phyloP scores from a whole-genome alignment of 108 stramenopile genomes.

The Fistulifera pelliculosa region DNA sequence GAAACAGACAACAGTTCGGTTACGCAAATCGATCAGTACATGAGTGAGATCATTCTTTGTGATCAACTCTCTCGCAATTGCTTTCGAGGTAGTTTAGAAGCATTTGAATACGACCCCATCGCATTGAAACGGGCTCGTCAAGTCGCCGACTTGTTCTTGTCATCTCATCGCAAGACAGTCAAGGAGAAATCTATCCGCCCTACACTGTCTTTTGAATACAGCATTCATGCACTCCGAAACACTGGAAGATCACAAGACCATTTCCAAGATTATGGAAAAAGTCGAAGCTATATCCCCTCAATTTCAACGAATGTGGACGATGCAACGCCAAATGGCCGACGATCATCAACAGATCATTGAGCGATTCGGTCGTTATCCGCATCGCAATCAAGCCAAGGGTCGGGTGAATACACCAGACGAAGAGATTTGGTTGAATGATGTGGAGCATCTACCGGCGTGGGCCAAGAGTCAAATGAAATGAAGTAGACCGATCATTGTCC shows the following conservation, averaged over 20 bases:
- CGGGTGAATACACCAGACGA: conserved; percentile 44
- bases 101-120: conserved; percentile 46
- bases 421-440: conserved; percentile 37
- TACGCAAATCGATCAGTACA: conserved; percentile 33
- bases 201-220: conserved; percentile 26
- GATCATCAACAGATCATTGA: conserved; percentile 50
- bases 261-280: neutral
- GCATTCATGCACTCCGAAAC: conserved; percentile 54
- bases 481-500: too few species aligned
- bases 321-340: conserved; percentile 9
- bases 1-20: too few species aligned
- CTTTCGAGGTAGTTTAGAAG: conserved; percentile 52
- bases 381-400: conserved; percentile 44
- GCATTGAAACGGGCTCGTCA: conserved; percentile 18
- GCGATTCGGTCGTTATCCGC: conserved; percentile 71
- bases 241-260: conserved; percentile 22
- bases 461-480: conserved; percentile 29
- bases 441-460: conserved; percentile 34
- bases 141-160: conserved; percentile 2
- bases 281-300: neutral
- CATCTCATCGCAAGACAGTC: too few species aligned
- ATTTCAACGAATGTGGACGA: neutral
- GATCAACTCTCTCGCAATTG: conserved; percentile 65
- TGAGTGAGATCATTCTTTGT: conserved; percentile 51
- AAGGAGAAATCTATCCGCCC: conserved; percentile 18